Evolutionary conservation across 345 rosid genomes (phyloP), one percentile per base, ranked within the genome.

Genomic region (Pugionium cornutum): DNA sequence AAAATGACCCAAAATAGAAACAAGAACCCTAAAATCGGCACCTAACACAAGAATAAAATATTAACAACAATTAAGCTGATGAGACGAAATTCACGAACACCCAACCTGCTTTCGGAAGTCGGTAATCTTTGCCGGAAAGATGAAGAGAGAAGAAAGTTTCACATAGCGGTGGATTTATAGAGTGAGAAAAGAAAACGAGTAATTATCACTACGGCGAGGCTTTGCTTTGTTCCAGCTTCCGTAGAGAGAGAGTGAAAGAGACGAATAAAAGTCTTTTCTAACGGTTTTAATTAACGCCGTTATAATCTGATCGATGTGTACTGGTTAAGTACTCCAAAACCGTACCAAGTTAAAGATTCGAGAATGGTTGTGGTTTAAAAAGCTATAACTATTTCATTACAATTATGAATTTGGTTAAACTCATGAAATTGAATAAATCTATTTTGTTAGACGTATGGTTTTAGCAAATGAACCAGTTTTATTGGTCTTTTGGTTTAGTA

Each of bases 281-380:
- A 85, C 82, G 81, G 83, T 33, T 69, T 69, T 51, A 30, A 0
- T 34, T 60, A 63, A 78, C 89, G 87, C 6, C 84, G 88, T 85
- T 40, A 67, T 58, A 62, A 47, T 50, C 58, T 68, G 10, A 41
- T 9, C 39, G 27, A 5, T 10, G 4, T 25, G 26, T 51, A 33
- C 29, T 11, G 61, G 52, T 59, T 59, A 30, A 4, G 5, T 7
- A 45, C 3, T 35, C 35, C 2, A 0, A 25, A 50, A 63, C 68
- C 58, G 68, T 35, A 36, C 45, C 55, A 62, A 35, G 3, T 31
- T 30, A 10, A 40, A 10, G 9, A 5, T 31, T 52, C 36, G 9
- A 57, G 34, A 8, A 10, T 37, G 5, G 35, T 9, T 57, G 29
- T 50, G 10, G 5, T 47, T 5, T 2, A 43, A 11, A 43, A n/a